Evolutionary conservation across 108 stramenopile species (phyloP).

Genomic region (Nannochloropsis salina): DNA sequence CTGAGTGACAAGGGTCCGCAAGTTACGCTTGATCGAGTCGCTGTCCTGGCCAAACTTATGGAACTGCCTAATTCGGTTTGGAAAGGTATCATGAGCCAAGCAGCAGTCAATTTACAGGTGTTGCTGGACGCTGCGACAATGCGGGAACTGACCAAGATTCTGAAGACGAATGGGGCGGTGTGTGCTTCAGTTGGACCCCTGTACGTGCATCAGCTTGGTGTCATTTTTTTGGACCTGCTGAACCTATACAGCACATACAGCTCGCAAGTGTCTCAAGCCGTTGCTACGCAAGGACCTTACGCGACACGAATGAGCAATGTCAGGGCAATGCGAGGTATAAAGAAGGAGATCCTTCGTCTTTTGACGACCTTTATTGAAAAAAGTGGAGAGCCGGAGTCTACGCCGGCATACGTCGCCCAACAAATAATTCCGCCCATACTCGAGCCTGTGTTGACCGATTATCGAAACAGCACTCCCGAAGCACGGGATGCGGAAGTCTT

Average conservation of each 20-base stretch:
- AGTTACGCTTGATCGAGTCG: constrained; percentile 72
- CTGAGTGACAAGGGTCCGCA: constrained; percentile 78
- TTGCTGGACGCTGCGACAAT: constrained; percentile 38
- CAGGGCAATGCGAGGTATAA: constrained; percentile 88
- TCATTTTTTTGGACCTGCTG: constrained; percentile 91
- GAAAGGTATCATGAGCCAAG: constrained; percentile 18
- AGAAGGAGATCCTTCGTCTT: constrained; percentile 87
- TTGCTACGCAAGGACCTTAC: constrained; percentile 28
- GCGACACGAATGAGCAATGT: constrained; percentile 59
- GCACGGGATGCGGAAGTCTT: constrained; percentile 94
- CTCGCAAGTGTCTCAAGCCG: constrained; percentile 68
- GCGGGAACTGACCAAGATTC: constrained; percentile 87
- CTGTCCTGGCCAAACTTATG: constrained; percentile 77
- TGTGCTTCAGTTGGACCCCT: constrained; percentile 82
- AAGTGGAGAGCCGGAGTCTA: constrained; percentile 86
- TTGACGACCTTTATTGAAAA: constrained; percentile 84
- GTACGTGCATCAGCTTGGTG: constrained; percentile 84
- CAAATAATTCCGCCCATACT: constrained; percentile 91
- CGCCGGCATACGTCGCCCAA: constrained; percentile 72
- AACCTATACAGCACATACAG: constrained; percentile 96
- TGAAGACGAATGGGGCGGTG: constrained; percentile 84
- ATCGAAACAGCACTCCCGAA: constrained; percentile 80
- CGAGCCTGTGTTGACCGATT: constrained; percentile 90
- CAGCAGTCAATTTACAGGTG: neutral
- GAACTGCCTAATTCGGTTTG: constrained; percentile 67